Evolutionary conservation across 192 early-diverging fungal species (phyloP), one percentile per base, ranked within the genome.

Genomic region (Podila minutissima): DNA sequence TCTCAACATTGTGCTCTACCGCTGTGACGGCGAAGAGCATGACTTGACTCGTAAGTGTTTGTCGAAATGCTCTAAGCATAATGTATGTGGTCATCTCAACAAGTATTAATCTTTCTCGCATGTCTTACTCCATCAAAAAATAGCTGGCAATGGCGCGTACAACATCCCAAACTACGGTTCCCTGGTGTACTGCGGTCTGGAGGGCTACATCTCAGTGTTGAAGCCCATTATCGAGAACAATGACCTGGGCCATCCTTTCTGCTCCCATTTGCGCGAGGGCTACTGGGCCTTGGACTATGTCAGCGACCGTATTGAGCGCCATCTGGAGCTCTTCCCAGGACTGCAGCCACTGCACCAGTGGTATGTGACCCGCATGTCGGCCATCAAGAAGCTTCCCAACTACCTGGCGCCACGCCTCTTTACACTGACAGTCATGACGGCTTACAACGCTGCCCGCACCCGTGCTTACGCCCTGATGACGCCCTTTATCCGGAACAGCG

Each of bases 331-430:
- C 26, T 71, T 77, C 55, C 84, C 84, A 10, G 66, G 33, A 22
- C 55, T 85, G 22, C 31, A 53, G 24, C 17, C 51, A 13, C 59
- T 97, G 33, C 74, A 79, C n/a, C 83, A 93, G 1, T 99, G 98
- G 98, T 89, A 96, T 32, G 59, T 78, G 15, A 85, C 88, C 67
- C 92, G 95, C 37, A 90, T 97, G 71, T 75, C 41, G 4, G 81
- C 91, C 7, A 92, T 97, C 62, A 93, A 91, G 67, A 67, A 74
- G 10, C 76, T 97, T 24, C 93, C 96, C 2, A 91, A 94, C 69
- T 95, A 96, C 66, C 86, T 99, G 63, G 71, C 91, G 7, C 98
- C 98, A 33, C 96, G 97, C 74, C 99, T 98, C 83, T 99, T 99
- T 88, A 91, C 94, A 1, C 83, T 97, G 67, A 89, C 92, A 2